A percentile compares a stretch with the other conserved stretches of the same genome.
Conservation (phyloP, 2,329 filamentous ascomycete species). For the Ophiostoma pallidulum region DNA sequence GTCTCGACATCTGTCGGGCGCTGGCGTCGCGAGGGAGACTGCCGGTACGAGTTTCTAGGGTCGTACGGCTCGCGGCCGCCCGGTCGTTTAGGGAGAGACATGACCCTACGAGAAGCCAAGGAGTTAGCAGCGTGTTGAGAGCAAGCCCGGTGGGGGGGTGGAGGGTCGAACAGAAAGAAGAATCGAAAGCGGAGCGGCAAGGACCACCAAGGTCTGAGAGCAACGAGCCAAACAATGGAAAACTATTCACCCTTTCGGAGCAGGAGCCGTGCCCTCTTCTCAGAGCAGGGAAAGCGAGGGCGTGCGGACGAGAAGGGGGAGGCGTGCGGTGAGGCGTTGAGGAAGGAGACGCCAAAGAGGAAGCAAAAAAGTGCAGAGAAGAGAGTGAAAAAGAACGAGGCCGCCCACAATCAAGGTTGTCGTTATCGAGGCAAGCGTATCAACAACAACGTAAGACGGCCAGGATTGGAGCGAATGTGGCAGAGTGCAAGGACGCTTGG, state of each 20-base stretch:
- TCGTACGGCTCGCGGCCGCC: constrained; percentile 53
- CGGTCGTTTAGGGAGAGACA: constrained; percentile 57
- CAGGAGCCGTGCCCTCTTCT: background rate
- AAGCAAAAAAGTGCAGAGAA: background rate
- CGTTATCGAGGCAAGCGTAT: background rate
- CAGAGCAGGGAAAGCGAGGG: background rate
- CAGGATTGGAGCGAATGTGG: background rate
- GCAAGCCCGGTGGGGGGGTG: background rate
- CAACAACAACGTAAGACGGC: background rate
- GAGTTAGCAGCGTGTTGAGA: background rate
- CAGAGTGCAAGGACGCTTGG: background rate
- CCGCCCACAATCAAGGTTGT: too few relatives aligned
- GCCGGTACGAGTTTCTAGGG: constrained; percentile 55
- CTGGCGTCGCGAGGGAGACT: constrained; percentile 56
- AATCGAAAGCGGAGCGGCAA: background rate
- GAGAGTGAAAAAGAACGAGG: background rate
- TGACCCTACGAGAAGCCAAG: constrained; percentile 29
- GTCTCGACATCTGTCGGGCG: constrained; percentile 63
- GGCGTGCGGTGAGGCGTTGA: background rate
- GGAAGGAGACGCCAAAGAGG: background rate
- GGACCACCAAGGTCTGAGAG: too few relatives aligned
- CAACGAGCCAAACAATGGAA: too few relatives aligned
- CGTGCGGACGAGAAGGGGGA: too few relatives aligned
- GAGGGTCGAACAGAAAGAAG: background rate
- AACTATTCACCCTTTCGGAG: constrained; percentile 12